Base-by-base conservation (phyloP, 1,284 basidiomycete species). In the Ceratobasidium sp. region DNA sequence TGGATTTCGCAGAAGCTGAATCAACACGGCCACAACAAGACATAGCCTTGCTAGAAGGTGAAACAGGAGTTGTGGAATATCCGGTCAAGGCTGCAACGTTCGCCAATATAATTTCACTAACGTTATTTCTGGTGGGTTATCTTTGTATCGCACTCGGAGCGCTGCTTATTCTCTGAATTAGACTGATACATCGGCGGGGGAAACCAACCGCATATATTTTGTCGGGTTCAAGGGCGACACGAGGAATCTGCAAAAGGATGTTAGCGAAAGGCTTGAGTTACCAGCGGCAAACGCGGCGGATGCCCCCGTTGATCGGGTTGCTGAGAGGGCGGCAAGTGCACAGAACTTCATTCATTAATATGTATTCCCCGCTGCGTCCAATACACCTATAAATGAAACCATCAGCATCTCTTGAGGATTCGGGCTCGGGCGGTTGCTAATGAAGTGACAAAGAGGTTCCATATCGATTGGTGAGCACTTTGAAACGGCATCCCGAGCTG, bases 211-310 rank as follows among this genome's bases (percentile, higher is more conserved):
- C 48, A 82, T 95, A 54, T 95, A 91, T 79, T 95, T 89, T 80
- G 80, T 94, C 64, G 94, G 94, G 15, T 95, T 95, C 85, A 91
- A 89, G 80, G 93, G 93, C 56, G 92, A 94, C 78, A 84, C 85
- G 54, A 84, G 86, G 60, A 84, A 85, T n/a, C 81, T 83, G 14
- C 85, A 87, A 77, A 90, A 88, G 77, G 90, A 93, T 65, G 87
- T 83, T 27, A 86, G 86, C 29, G 87, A 88, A 47, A 88, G 88
- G 79, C 82, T 94, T 27, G 89, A 91, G 78, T 87, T 94, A 24
- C 90, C 89, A 1, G 90, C 93, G 33, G 89, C 89, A 0, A 87
- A 91, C 78, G 89, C 90, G 1, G 87, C 89, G 0, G 92, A 93
- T 78, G 89, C 90, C 0, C 82, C 88, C 15, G 84, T 90, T 15